Percentiles rank a stretch among this genome's conserved stretches.
Conservation (phyloP, 306 rosid genomes). For the Glycine tomentella region DNA sequence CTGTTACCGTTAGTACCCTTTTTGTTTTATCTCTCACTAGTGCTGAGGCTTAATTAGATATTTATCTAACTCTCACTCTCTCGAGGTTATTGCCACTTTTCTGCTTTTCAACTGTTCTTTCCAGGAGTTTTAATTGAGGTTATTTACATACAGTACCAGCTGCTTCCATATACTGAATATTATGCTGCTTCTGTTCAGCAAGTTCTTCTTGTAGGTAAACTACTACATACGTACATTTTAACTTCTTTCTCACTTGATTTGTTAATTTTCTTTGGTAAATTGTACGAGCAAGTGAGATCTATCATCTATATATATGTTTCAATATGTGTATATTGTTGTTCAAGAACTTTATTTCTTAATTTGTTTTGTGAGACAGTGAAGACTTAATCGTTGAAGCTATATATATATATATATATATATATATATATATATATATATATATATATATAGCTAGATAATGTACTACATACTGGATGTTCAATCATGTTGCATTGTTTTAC, state of each 20-base stretch:
- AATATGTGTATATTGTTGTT: neutral
- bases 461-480: neutral
- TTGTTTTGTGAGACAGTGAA: neutral
- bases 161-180: neutral
- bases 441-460: neutral
- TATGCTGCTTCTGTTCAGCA: neutral
- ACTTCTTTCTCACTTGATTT: neutral
- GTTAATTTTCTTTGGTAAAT: neutral
- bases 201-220: constrained; percentile 22
- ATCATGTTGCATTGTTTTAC: too few relatives aligned
- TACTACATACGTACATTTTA: neutral
- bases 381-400: neutral
- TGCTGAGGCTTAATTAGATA: neutral
- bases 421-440: too few relatives aligned
- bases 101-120: constrained; percentile 16
- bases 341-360: neutral
- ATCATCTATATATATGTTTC: neutral
- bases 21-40: neutral
- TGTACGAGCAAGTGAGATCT: neutral
- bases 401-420: too few relatives aligned
- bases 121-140: constrained; percentile 9
- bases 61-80: constrained; percentile 13
- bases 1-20: neutral
- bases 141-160: constrained; percentile 29
- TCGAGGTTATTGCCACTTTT: neutral